These are phyloP conservation scores for Sporisorium exsertum DNA, from an alignment of 1,284 basidiomycete genomes.

Conservation along the genomic window DNA sequence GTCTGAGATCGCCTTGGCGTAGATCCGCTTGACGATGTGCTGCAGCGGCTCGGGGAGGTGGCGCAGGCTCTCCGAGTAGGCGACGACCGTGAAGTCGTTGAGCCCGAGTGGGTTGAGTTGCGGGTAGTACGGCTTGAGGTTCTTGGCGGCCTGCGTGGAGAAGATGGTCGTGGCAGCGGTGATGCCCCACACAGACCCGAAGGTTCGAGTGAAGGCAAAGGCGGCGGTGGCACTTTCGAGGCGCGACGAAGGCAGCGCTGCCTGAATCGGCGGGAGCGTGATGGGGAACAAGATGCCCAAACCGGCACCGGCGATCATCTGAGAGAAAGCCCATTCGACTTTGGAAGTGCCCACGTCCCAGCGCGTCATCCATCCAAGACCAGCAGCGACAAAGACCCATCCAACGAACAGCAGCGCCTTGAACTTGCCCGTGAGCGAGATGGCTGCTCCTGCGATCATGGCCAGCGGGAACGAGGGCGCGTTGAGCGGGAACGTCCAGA, in stretches of 20 bases:
- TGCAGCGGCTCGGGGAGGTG: conserved; percentile 26
- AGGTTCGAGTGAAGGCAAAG: conserved; percentile 50
- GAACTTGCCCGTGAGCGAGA: conserved; percentile 63
- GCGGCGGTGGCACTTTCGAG: conserved; percentile 47
- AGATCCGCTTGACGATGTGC: conserved; percentile 16
- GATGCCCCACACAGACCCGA: conserved; percentile 56
- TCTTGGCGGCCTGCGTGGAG: conserved; percentile 26
- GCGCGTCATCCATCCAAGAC: conserved; percentile 66
- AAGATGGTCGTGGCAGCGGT: conserved; percentile 50
- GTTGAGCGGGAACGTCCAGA: conserved; percentile 70
- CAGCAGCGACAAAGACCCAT: conserved; percentile 53
- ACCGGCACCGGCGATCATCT: conserved; percentile 54
- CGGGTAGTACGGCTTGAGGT: conserved; percentile 12
- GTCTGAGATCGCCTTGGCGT: conserved; percentile 23
- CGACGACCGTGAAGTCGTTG: conserved; percentile 36
- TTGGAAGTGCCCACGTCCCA: conserved; percentile 67
- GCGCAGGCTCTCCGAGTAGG: conserved; percentile 21
- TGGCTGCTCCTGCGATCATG: conserved; percentile 47
- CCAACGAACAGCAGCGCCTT: conserved; percentile 68
- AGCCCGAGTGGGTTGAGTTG: conserved; percentile 37
- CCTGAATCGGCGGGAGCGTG: conserved; percentile 53
- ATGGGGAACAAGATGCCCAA: conserved; percentile 52
- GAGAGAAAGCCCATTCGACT: conserved; percentile 67
- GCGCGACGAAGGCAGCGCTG: conserved; percentile 31
- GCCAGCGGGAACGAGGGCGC: conserved; percentile 47